These are phyloP conservation scores for Phytophthora tentaculata DNA, from an alignment of 352 stramenopile species.

Conservation along the genomic window DNA sequence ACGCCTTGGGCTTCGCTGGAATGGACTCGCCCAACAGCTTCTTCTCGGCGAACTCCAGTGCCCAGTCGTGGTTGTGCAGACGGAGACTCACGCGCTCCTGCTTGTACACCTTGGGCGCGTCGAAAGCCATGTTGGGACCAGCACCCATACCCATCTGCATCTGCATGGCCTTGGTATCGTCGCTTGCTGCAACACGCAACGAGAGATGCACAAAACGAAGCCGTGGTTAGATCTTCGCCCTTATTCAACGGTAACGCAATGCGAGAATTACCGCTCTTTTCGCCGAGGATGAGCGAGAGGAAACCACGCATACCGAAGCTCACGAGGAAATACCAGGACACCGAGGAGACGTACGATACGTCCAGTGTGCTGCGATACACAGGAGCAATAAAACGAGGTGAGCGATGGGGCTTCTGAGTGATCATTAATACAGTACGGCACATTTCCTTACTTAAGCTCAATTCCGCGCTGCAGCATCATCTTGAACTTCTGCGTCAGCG, in stretches of 20 bases:
- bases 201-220: background rate
- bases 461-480: constrained; percentile 97
- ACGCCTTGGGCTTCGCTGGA: constrained; percentile 48
- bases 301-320: constrained; percentile 98
- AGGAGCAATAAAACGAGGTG: constrained; percentile 4
- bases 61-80: constrained; percentile 85
- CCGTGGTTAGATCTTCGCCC: constrained; percentile 3
- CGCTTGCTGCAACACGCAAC: constrained; percentile 52
- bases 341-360: constrained; percentile 97
- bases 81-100: constrained; percentile 86
- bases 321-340: constrained; percentile 99
- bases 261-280: constrained; percentile 71
- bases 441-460: constrained; percentile 84
- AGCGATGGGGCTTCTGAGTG: background rate
- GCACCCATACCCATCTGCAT: constrained; percentile 94
- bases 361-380: constrained; percentile 89
- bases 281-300: constrained; percentile 95
- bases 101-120: constrained; percentile 91
- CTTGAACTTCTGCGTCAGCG: constrained; percentile 98
- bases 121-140: constrained; percentile 87
- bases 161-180: constrained; percentile 91
- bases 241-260: background rate
- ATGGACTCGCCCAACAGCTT: constrained; percentile 82
- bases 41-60: constrained; percentile 84
- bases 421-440: background rate